phyloP scores from a whole-genome alignment of 768 basidiomycete genomes.

The Russula lepida region DNA sequence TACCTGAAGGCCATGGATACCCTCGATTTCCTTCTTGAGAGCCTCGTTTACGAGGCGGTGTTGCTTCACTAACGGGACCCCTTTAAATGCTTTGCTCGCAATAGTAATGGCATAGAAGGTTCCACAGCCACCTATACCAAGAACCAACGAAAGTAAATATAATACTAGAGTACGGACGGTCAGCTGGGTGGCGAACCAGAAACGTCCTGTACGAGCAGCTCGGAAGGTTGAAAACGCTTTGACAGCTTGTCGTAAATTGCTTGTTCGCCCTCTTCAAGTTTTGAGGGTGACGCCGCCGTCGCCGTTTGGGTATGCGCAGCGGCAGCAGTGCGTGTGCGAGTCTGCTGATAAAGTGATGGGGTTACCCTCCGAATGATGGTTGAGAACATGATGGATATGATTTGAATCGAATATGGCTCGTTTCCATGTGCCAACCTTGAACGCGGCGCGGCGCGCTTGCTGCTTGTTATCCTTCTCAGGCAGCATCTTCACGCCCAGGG shows the following conservation, averaged over 20 bases:
- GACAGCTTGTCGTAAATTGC: conserved; percentile 65
- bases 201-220: conserved; percentile 85
- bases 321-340: conserved; percentile 21
- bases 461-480: background rate
- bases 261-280: conserved; percentile 53
- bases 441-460: background rate
- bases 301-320: conserved; percentile 10
- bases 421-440: background rate
- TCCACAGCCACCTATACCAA: conserved; percentile 83
- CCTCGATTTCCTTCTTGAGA: conserved; percentile 82
- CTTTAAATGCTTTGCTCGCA: conserved; percentile 77
- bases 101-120: conserved; percentile 91
- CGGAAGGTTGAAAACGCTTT: conserved; percentile 66
- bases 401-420: background rate
- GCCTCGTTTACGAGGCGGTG: conserved; percentile 82
- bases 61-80: conserved; percentile 82
- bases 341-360: conserved; percentile 6
- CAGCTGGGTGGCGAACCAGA: conserved; percentile 56
- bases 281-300: conserved; percentile 12
- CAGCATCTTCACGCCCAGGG: background rate
- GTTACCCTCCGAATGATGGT: conserved; percentile 22
- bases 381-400: conserved; percentile 23
- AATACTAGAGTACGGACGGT: background rate
- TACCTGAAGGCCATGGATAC: conserved; percentile 92
- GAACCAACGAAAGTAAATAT: background rate